Evolutionary conservation across 768 basidiomycete genomes (phyloP), one percentile per base, ranked within the genome.

Genomic region (Antrodiella citrinella): DNA sequence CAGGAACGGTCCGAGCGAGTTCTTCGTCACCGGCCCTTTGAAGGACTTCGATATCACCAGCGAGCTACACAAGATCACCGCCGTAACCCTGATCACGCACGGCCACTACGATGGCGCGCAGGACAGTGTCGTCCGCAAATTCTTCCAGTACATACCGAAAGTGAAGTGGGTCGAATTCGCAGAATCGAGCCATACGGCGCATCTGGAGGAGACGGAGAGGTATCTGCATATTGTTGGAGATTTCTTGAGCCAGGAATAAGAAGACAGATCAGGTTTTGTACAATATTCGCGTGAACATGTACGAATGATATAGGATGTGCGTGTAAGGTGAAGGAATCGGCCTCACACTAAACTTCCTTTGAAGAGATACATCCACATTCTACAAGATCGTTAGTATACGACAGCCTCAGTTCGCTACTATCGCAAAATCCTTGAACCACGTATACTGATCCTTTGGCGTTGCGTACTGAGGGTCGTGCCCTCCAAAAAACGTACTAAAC

Each of bases 401-500:
- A n/a, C 50, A 57, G 41, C 44, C 51, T 39, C 64, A 57, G 50
- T 60, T 58, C 25, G 30, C 53, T 15, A 7, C 41, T 54, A 89
- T 74, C 13, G 65, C 62, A 57, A 87, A 87, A 56, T 78, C 80
- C 57, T 74, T 86, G 69, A 89, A 91, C 81, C 84, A 89, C 1
- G 76, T 72, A 55, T 81, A 81, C 61, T 90, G 89, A 62, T 88
- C 81, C 54, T 66, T 75, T 2, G 88, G 86, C 15, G 85, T 82
- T 13, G 83, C 85, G 59, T 78, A 90, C 40, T 73, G 57, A 3
- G 67, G 57, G 3, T 78, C 80, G 54, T 89, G 86, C 0, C 87
- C 88, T 10, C 87, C 88, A 57, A 90, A 90, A 66, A 87, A 87
- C 4, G 85, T 84, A 54, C 83, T 84, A 54, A 2, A 45, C 26